Percentiles rank a stretch among this genome's conserved stretches.
These are phyloP conservation scores for Cunninghamia lanceolata DNA, from an alignment of 75 land plant species.

Conservation along the genomic window DNA sequence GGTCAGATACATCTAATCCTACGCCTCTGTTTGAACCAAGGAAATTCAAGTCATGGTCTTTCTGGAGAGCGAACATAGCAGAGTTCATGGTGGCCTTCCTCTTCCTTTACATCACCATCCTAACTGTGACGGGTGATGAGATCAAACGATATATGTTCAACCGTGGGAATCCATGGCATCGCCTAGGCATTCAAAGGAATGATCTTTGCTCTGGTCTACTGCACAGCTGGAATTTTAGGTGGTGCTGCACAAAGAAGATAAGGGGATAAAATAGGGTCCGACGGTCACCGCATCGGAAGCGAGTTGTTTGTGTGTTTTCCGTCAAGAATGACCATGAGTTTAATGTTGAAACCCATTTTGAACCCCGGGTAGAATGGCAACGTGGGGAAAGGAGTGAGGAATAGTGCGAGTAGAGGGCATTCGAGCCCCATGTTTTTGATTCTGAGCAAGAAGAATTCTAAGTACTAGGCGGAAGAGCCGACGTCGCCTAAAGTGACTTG, in stretches of 20 bases:
- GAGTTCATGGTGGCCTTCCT: conserved; percentile 22
- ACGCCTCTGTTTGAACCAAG: conserved; percentile 10
- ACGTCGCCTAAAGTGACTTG: conserved; percentile 74
- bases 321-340: conserved; percentile 39
- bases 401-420: conserved; percentile 26
- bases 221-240: no score
- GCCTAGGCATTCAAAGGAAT: no score
- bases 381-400: conserved; percentile 17
- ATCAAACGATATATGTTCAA: no score
- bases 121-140: conserved; percentile 17
- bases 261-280: neutral
- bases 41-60: conserved; percentile 21
- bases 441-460: neutral
- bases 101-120: conserved; percentile 24
- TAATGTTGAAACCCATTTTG: conserved; percentile 60
- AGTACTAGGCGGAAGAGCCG: conserved; percentile 39
- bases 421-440: conserved; percentile 45
- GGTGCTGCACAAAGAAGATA: no score
- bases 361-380: conserved; percentile 48
- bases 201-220: no score
- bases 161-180: no score
- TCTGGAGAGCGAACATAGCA: conserved; percentile 28
- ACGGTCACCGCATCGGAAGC: conserved; percentile 18
- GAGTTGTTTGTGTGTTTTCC: conserved; percentile 73
- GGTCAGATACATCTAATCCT: no score